Evolutionary conservation across 208 protist species (phyloP).

Genomic region (Trypanosoma cruzi): DNA sequence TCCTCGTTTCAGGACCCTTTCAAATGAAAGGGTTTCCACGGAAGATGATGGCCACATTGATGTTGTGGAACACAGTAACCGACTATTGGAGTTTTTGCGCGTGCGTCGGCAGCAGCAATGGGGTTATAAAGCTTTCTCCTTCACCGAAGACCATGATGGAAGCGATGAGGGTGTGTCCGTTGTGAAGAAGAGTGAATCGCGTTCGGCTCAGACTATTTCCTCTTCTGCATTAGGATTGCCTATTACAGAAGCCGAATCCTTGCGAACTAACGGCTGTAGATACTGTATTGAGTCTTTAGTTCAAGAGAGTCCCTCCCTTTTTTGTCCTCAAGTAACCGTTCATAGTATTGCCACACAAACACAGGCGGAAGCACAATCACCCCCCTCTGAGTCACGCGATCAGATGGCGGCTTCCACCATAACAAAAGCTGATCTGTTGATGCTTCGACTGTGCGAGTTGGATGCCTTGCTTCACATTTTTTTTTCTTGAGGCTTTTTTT

Average conservation of each 20-base stretch:
- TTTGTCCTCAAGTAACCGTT: neutral
- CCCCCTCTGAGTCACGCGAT: slow-evolving; percentile 1
- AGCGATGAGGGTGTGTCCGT: neutral
- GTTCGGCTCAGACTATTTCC: neutral
- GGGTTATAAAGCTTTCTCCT: neutral
- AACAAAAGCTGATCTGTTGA: slow-evolving; percentile 26
- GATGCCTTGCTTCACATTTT: slow-evolving; percentile 69
- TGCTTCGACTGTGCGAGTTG: slow-evolving; percentile 55
- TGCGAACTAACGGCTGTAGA: neutral
- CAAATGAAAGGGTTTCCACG: neutral
- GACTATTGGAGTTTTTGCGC: slow-evolving; percentile 27
- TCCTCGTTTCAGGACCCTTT: neutral
- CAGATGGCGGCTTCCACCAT: slow-evolving; percentile 5
- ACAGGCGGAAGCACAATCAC: slow-evolving; percentile 1
- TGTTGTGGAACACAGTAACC: slow-evolving; percentile 30
- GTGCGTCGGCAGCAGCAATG: slow-evolving; percentile 5
- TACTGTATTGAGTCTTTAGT: neutral
- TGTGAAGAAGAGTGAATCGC: neutral
- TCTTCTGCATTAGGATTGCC: neutral
- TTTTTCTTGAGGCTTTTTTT: slow-evolving; percentile 47
- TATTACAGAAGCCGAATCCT: neutral
- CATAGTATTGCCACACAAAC: slow-evolving; percentile 12
- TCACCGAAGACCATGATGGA: slow-evolving; percentile 1
- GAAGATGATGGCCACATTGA: slow-evolving; percentile 14
- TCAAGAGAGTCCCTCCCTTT: neutral